Evolutionary conservation across 768 basidiomycete species (phyloP), one percentile per base, ranked within the genome.

Genomic region (Dioszegia hungarica): DNA sequence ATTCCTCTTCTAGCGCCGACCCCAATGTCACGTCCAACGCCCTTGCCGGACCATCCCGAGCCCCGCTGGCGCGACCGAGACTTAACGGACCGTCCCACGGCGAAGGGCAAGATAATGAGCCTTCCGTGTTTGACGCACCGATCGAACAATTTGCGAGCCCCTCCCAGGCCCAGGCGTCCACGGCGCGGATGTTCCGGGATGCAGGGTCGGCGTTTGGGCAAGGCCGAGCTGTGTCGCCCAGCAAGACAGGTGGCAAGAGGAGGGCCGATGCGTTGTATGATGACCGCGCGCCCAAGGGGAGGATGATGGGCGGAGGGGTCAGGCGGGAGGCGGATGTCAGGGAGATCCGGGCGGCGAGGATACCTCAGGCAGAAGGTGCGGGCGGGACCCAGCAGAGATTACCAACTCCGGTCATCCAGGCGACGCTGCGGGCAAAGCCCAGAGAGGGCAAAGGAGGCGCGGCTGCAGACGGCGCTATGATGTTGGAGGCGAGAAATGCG

Each of bases 401-500:
- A 50, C 82, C 83, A 0, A 75, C 83, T 0, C 86, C 85, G 4
- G 76, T 83, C 2, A 66, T 89, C 43, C 74, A 89, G 70, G 86
- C 84, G 0, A 81, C 81, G 53, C 57, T 89, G 34, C 82, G 78
- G 44, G 79, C 79, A 20, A 79, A 87, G n/a, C 85, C 88, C 10
- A 85, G 84, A 1, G 48, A 44, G 4, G 81, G 79, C 27, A 84
- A 85, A 3, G 51, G 46, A 31, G 61, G 56, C 17, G 31, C 3
- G 9, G 25, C 36, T 2, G 83, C 87, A 53, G 66, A 85, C 8
- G n/a, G n/a, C n/a, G n/a, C n/a, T n/a, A n/a, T n/a, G n/a, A n/a
- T n/a, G n/a, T 76, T 95, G 36, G 91, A 97, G 73, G 89, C 79
- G 2, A 79, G 83, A 47, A 97, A 99, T 79, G 80, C 84, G 6